Conservation (phyloP, 176 grass and related monocot genomes). For the Avena sativa region DNA sequence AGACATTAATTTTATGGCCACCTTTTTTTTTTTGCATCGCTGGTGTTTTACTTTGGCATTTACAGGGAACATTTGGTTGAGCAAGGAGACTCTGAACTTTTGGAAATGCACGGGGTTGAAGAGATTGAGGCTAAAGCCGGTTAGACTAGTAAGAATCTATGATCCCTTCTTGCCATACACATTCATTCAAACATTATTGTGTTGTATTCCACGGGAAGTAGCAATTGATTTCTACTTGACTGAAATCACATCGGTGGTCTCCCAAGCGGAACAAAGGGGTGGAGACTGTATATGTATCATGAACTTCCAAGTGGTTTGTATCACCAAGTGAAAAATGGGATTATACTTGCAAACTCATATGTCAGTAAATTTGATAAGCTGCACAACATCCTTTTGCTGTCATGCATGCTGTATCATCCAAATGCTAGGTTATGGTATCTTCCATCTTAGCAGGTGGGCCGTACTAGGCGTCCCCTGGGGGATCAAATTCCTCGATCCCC, state of each 20-base stretch:
- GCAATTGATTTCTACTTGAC: conserved; percentile 19
- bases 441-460: too few relatives aligned
- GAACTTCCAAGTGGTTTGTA: neutral
- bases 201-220: conserved; percentile 18
- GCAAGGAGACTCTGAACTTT: conserved; percentile 56
- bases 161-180: conserved; percentile 1
- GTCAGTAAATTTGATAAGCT: neutral
- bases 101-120: conserved; percentile 52
- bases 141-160: neutral
- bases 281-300: conserved; percentile 21
- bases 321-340: conserved; percentile 12
- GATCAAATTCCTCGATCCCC: too few relatives aligned
- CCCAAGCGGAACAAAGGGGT: conserved; percentile 4
- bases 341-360: neutral
- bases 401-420: too few relatives aligned
- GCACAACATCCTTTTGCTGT: neutral
- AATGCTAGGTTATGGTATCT: too few relatives aligned
- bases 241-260: conserved; percentile 27
- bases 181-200: conserved; percentile 27
- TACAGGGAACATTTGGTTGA: conserved; percentile 74
- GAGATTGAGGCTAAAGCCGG: conserved; percentile 31
- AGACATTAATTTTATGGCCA: neutral
- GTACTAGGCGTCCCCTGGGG: too few relatives aligned
- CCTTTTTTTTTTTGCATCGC: neutral
- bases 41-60: conserved; percentile 32